Evolutionary conservation across 192 early-diverging fungal genomes (phyloP), one percentile per base, ranked within the genome.

Genomic region (Rhizoclosmatium sp.): DNA sequence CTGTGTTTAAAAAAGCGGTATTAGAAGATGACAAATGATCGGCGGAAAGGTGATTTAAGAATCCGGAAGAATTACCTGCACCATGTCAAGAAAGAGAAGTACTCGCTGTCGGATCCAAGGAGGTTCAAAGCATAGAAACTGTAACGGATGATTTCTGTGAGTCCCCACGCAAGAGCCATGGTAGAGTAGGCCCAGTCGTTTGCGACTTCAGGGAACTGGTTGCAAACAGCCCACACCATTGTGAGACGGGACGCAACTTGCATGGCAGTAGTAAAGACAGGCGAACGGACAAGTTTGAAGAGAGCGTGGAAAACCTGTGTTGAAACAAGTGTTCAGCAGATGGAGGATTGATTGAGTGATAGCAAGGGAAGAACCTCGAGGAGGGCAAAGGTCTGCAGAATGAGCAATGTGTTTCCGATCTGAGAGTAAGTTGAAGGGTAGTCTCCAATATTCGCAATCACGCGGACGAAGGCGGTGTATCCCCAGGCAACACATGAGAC

Each of bases 71-170:
- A 49, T 40, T 66, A 87, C 88, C 83, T 67, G 72, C 87, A 87
- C 92, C 93, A 96, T 21, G 87, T 74, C 40, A 95, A 75, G 48
- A 82, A 78, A 4, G 64, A 77, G 65, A 67, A 77, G 49, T 77
- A 67, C 39, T 61, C 76, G 12, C 91, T 89, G 5, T 92, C 89
- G 45, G 84, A 79, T 44, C 89, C 89, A 4, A 93, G 68, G 59
- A 97, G 85, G 71, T 91, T 90, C 60, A 93, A 81, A 4, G 89
- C 90, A 84, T 98, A 99, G 88, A 92, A 97, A n/a, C 91, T 84
- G 83, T 99, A 98, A 66, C 97, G 93, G 48, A 97, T 86, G 75
- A 91, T 90, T 83, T 99, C 97, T 59, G 96, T 96, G 73, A 99
- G 85, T 42, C 85, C 88, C 97, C 97, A 99, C 19, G 97, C 95